Conservation (phyloP, 1,284 basidiomycete genomes). For the Puccinia horiana region DNA sequence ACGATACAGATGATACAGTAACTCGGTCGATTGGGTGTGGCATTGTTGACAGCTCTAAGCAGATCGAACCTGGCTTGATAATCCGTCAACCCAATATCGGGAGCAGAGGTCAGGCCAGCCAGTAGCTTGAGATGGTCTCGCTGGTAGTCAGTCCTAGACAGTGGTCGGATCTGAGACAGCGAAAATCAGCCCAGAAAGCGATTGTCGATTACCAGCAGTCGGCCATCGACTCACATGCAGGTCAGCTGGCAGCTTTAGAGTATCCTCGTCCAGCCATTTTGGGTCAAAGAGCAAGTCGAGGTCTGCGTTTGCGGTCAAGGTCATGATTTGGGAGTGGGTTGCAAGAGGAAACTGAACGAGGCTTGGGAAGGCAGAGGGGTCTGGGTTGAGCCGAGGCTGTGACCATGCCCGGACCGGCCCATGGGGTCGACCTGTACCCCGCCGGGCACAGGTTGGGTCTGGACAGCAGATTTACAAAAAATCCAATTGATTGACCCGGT, state of each 20-base stretch:
- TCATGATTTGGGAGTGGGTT: not conserved
- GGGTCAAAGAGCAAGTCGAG: constrained; percentile 17
- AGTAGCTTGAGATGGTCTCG: constrained; percentile 40
- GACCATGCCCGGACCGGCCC: no score
- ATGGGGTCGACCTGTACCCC: no score
- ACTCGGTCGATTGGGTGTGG: constrained; percentile 15
- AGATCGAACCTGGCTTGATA: constrained; percentile 43
- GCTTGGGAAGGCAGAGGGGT: no score
- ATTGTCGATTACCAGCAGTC: not conserved
- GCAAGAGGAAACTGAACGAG: no score
- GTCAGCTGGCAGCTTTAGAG: not conserved
- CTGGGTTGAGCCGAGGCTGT: no score
- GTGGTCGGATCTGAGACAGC: constrained; percentile 32
- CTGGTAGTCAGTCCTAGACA: constrained; percentile 37
- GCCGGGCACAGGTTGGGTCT: no score
- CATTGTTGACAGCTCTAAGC: constrained; percentile 9
- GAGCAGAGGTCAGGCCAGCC: constrained; percentile 32
- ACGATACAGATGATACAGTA: constrained; percentile 39
- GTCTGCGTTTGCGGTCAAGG: constrained; percentile 7
- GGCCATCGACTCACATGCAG: constrained; percentile 9
- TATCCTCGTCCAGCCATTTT: not conserved
- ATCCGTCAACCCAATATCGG: constrained; percentile 5
- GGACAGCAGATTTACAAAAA: no score
- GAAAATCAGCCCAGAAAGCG: not conserved
- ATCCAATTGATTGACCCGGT: no score